Evolutionary conservation across 805 yeast species (phyloP).

Genomic region (Candida tallmaniae): DNA sequence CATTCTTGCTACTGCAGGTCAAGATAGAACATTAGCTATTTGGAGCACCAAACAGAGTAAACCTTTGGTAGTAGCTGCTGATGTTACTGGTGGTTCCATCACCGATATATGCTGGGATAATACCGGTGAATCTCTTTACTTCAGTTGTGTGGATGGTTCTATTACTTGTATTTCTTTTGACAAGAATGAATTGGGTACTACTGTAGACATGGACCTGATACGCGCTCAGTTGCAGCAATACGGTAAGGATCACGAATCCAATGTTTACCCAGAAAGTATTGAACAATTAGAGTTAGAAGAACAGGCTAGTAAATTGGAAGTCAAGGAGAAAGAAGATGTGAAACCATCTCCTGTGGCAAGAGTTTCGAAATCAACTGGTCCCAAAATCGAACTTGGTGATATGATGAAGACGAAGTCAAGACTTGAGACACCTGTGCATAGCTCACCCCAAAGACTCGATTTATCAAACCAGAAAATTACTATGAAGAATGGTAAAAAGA

Average conservation of each 20-base stretch:
- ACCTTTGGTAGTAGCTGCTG: constrained; percentile 77
- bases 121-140: constrained; percentile 66
- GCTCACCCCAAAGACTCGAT: constrained; percentile 1
- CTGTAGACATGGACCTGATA: constrained; percentile 60
- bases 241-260: constrained; percentile 83
- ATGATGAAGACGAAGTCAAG: constrained; percentile 1
- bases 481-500: constrained; percentile 68
- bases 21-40: constrained; percentile 79
- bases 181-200: constrained; percentile 55
- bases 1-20: constrained; percentile 93
- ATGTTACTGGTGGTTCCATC: constrained; percentile 69
- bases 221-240: constrained; percentile 70
- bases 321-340: background rate
- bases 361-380: constrained; percentile 9
- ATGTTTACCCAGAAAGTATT: constrained; percentile 82
- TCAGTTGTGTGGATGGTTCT: constrained; percentile 82
- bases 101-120: constrained; percentile 91
- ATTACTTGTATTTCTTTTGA: constrained; percentile 67
- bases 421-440: background rate
- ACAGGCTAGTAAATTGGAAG: constrained; percentile 33
- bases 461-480: constrained; percentile 44
- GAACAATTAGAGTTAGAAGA: constrained; percentile 75
- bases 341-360: background rate
- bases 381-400: background rate
- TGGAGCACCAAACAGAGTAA: constrained; percentile 79